Conservation (phyloP, 169 alveolate species). For the Plasmodium malariae region DNA sequence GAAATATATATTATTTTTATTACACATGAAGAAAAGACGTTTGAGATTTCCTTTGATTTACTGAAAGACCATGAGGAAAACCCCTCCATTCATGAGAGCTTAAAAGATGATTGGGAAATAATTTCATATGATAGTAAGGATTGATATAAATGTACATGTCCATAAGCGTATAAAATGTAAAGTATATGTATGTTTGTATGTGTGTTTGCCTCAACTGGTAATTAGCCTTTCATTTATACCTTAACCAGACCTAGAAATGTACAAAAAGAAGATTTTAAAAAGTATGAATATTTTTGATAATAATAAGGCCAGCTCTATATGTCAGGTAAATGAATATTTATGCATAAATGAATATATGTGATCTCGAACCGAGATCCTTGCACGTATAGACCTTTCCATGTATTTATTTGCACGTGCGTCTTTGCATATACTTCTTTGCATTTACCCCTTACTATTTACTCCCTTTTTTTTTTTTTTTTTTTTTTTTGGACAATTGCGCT, state of each 20-base stretch:
- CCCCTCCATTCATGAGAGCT: conserved; percentile 8
- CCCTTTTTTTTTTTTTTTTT: background rate
- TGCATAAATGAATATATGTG: background rate
- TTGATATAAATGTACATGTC: background rate
- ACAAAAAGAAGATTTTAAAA: conserved; percentile 51
- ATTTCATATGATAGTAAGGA: conserved; percentile 43
- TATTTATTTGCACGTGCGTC: background rate
- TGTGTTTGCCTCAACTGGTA: background rate
- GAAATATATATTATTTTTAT: background rate
- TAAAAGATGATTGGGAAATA: conserved; percentile 60
- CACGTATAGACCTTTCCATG: background rate
- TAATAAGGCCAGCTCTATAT: conserved; percentile 18
- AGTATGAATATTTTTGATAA: conserved; percentile 50
- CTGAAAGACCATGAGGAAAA: conserved; percentile 24
- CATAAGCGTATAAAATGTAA: background rate
- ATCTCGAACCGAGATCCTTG: too few relatives aligned
- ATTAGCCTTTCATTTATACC: background rate
- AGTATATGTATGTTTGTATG: background rate
- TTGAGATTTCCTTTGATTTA: conserved; percentile 67
- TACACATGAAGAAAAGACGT: conserved; percentile 38
- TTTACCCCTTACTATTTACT: background rate
- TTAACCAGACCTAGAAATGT: conserved; percentile 27
- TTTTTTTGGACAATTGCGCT: too few relatives aligned
- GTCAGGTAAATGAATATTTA: conserved; percentile 44
- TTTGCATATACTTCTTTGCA: background rate